Conservation (phyloP, 2,329 filamentous ascomycete genomes). For the Paecilomyces fulvus region DNA sequence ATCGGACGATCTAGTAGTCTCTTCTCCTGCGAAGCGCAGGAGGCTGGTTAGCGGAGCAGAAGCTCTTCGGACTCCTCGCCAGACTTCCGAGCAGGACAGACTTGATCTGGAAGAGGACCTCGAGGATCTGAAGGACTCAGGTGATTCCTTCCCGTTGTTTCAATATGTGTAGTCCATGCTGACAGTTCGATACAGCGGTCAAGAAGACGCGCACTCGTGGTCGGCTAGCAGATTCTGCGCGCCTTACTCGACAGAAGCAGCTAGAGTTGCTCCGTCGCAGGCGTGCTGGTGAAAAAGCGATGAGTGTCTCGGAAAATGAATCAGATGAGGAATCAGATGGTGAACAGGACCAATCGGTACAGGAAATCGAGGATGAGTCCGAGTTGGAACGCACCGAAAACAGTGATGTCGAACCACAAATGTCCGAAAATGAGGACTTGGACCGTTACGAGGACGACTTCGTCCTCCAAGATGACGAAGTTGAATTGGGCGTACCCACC, state of each 20-base stretch:
- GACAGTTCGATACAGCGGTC: constrained; percentile 18
- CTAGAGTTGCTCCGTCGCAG: constrained; percentile 36
- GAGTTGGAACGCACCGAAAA: constrained; percentile 11
- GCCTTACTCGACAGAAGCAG: constrained; percentile 30
- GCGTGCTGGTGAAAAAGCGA: constrained; percentile 32
- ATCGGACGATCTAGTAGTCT: constrained; percentile 18
- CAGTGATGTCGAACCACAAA: constrained; percentile 22
- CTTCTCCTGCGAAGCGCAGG: constrained; percentile 21
- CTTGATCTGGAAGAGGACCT: constrained; percentile 39
- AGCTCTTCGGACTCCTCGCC: constrained; percentile 15
- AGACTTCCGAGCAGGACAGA: constrained; percentile 21
- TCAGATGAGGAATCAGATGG: constrained; percentile 12
- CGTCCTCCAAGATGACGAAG: constrained; percentile 54
- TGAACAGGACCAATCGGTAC: constrained; percentile 9
- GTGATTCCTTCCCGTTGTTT: constrained; percentile 12
- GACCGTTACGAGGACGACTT: constrained; percentile 56
- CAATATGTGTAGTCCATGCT: constrained; percentile 3
- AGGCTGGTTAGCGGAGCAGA: constrained; percentile 9
- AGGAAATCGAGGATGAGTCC: constrained; percentile 11
- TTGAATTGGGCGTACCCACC: constrained; percentile 49
- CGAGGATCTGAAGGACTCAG: constrained; percentile 36
- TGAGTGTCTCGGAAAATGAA: constrained; percentile 17
- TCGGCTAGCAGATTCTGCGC: constrained; percentile 28
- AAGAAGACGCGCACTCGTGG: constrained; percentile 35
- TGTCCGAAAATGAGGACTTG: constrained; percentile 35